These are phyloP conservation scores for Epichloe uncinata DNA, from an alignment of 2,329 filamentous ascomycete genomes.

Conservation along the genomic window DNA sequence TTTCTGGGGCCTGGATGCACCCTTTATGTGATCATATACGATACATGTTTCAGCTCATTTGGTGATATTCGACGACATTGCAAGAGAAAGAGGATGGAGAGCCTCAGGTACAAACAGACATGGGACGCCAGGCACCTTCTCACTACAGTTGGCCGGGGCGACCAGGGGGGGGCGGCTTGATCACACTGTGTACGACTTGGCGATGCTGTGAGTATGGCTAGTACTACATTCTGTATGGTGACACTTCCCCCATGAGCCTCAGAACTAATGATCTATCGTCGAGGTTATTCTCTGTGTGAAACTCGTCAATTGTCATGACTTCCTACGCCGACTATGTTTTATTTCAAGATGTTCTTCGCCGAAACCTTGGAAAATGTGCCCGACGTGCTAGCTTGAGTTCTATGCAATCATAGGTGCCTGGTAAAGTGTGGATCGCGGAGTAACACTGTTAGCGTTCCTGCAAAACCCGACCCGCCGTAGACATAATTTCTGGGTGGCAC, in stretches of 20 bases:
- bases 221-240: not conserved
- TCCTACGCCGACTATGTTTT: not conserved
- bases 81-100: not conserved
- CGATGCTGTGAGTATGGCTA: not conserved
- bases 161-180: not conserved
- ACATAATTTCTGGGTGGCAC: slow-evolving; percentile 16
- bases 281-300: not conserved
- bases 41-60: too few species aligned
- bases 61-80: too few species aligned
- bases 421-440: not conserved
- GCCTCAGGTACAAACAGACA: not conserved
- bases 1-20: too few species aligned
- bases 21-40: too few species aligned
- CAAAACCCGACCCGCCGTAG: slow-evolving; percentile 4
- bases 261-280: not conserved
- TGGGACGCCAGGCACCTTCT: not conserved
- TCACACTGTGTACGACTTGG: not conserved
- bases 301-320: not conserved
- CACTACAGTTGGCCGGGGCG: not conserved
- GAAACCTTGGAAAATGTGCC: not conserved
- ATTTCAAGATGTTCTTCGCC: not conserved
- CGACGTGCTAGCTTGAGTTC: not conserved
- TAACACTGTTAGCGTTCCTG: slow-evolving; percentile 1
- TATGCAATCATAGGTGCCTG: not conserved
- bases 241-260: not conserved